Evolutionary conservation across 768 basidiomycete species (phyloP), one percentile per base, ranked within the genome.

Genomic region (Boletus subparvulus): DNA sequence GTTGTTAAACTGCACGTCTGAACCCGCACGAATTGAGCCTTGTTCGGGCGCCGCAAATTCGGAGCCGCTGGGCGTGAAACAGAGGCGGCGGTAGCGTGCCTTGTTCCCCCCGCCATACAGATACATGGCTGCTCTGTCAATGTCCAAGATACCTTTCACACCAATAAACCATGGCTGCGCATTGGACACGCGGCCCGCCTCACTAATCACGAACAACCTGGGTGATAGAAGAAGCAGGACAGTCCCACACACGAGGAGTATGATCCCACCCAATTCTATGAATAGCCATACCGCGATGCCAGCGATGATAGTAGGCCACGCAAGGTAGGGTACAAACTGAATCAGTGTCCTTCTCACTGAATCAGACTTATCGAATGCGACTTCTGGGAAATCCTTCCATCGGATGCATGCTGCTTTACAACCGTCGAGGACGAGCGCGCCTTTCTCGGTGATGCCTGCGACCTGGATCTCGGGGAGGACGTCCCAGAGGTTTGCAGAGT

Each of bases 161-260:
- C 64, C 64, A 2, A 65, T 58, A 21, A 65, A 19, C 64, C 64
- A 65, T 4, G 64, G 64, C 19, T 65, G 58, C 3, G 58, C 26
- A 7, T 4, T n/a, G 2, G 62, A 21, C 21, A 65, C 42, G 17
- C 64, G 64, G 14, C 64, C 64, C 17, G 61, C 56, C 19, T 59
- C 52, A 16, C 61, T 59, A 33, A 55, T 58, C 7, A 56, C 56
- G 14, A 58, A 47, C 5, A 65, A 28, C 16, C 16, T 45, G 2
- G 63, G 63, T 6, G 55, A 49, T 6, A 30, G 0, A 12, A 58
- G 1, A 4, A 64, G 46, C 4, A 65, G 28, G 17, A 53, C 17
- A 4, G 36, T 1, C 13, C 57, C 60, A 4, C 55, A 12, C 9
- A 19, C 19, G 10, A 55, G 21, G 16, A 65, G 28, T 2, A 28